These are phyloP conservation scores for Rhizopus microsporus DNA, from an alignment of 371 early-diverging fungal species.

Conservation along the genomic window DNA sequence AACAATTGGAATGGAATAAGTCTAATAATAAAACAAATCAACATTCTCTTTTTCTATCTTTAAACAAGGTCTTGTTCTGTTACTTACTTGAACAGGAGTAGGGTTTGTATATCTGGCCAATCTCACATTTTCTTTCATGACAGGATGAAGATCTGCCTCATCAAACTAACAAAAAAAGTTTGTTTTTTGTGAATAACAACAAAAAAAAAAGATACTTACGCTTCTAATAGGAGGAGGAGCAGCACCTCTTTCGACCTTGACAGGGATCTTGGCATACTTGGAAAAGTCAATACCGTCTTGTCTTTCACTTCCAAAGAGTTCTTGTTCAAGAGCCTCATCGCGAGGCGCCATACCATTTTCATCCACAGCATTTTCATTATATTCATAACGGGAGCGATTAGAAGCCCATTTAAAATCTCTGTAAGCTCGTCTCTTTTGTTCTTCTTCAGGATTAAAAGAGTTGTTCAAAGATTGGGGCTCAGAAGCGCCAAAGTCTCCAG, in stretches of 20 bases:
- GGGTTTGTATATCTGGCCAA: constrained; percentile 62
- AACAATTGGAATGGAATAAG: constrained; percentile 68
- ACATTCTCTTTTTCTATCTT: not conserved
- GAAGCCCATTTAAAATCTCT: constrained; percentile 56
- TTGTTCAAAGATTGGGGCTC: not conserved
- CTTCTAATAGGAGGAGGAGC: constrained; percentile 44
- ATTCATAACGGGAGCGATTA: constrained; percentile 55
- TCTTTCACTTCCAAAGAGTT: constrained; percentile 48
- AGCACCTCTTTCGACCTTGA: constrained; percentile 53
- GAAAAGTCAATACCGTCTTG: constrained; percentile 60
- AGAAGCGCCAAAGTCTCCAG: constrained; percentile 7
- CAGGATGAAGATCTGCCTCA: constrained; percentile 48
- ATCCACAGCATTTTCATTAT: constrained; percentile 45
- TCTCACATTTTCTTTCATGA: constrained; percentile 57
- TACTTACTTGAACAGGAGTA: constrained; percentile 68
- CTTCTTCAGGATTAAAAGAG: constrained; percentile 28
- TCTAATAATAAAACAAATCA: constrained; percentile 28
- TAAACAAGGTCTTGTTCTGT: not conserved
- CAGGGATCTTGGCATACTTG: constrained; percentile 58
- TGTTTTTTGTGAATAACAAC: not conserved
- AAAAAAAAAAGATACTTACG: constrained; percentile 18
- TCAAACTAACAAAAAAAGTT: constrained; percentile 40
- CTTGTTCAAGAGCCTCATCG: constrained; percentile 47
- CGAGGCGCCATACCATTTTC: constrained; percentile 45
- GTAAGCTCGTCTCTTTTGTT: constrained; percentile 17